Base-by-base conservation (phyloP, 75 land plant genomes). In the Sequoiadendron giganteum region DNA sequence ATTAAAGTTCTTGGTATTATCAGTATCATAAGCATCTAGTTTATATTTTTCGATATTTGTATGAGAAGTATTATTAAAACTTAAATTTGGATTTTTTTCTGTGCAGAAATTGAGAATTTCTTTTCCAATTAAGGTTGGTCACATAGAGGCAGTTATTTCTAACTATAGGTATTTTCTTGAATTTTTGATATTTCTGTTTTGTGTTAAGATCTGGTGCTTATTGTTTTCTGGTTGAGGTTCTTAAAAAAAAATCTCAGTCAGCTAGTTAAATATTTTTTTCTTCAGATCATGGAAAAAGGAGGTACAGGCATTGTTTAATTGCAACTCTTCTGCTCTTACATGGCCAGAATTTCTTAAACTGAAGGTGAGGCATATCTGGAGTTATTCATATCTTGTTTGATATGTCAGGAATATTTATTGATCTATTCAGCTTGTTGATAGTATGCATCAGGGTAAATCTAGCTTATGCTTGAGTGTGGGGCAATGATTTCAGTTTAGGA, bases 61-160 rank as follows among this genome's bases (percentile, higher is more conserved):
- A 34, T 73, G 28, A 21, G 25, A 21, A 65, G 70, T 25, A 25
- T 65, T 5, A 65, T 25, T 25, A 25, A 32, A 73, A 73, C 4
- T 2, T 73, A 73, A 10, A 73, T 73, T 34, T 32, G 38, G 15
- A 11, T 81, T 45, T 28, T 36, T 78, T 43, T 45, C 25, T 10
- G 2, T 81, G 84, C 84, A 81, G 84, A 81, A 81, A 81, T 81
- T 81, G 84, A 45, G 3, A 81, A 81, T 81, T 81, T 81, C 84
- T 81, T 81, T 81, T 81, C 84, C 84, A 2, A 81, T 45, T 45
- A 81, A 25, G 84, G 84, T 45, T 45, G 84, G 52, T 45, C 84
- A 81, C 0, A 42, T 81, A 45, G 48, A 81, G 10, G 52, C 49
- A 43, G 47, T 28, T 40, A 45, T 81, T 45, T 40, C 10, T 45